A percentile compares a stretch with the other conserved stretches of the same genome.
phyloP scores from a whole-genome alignment of 176 grass and related monocot species.

The Oryza glaberrima region DNA sequence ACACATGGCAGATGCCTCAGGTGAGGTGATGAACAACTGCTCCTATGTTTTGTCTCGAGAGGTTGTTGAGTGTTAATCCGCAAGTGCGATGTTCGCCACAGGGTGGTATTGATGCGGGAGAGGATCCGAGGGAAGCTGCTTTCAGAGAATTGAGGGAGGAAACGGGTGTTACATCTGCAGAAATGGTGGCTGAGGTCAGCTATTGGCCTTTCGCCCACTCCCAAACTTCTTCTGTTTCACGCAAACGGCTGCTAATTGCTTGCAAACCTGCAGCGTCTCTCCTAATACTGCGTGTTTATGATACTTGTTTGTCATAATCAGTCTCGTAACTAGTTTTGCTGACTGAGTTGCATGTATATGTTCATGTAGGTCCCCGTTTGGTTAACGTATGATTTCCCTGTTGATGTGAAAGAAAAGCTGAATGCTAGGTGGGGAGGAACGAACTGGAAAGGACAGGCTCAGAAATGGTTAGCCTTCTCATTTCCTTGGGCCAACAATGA shows the following conservation, averaged over 20 bases:
- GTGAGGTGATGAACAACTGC: conserved; percentile 51
- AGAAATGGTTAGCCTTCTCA: conserved; percentile 67
- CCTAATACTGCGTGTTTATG: neutral
- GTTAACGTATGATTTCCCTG: conserved; percentile 89
- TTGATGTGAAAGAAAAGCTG: conserved; percentile 62
- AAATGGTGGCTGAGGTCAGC: conserved; percentile 77
- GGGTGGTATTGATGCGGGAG: conserved; percentile 84
- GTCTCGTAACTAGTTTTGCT: neutral
- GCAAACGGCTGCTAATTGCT: neutral
- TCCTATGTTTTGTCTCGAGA: neutral
- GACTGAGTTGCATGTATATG: neutral
- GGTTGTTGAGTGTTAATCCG: neutral
- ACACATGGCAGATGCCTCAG: conserved; percentile 97
- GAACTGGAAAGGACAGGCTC: conserved; percentile 88
- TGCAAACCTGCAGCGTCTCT: neutral
- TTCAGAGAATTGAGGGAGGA: conserved; percentile 88
- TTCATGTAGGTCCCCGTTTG: conserved; percentile 64
- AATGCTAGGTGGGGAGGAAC: conserved; percentile 84
- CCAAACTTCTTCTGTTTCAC: neutral
- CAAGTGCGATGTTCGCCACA: neutral
- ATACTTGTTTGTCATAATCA: no score
- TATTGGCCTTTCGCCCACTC: neutral
- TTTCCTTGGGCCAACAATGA: conserved; percentile 2
- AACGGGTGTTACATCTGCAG: conserved; percentile 82
- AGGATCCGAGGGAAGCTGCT: conserved; percentile 72